Evolutionary conservation across 768 basidiomycete species (phyloP), one percentile per base, ranked within the genome.

Genomic region (Tephrocybe sp.): DNA sequence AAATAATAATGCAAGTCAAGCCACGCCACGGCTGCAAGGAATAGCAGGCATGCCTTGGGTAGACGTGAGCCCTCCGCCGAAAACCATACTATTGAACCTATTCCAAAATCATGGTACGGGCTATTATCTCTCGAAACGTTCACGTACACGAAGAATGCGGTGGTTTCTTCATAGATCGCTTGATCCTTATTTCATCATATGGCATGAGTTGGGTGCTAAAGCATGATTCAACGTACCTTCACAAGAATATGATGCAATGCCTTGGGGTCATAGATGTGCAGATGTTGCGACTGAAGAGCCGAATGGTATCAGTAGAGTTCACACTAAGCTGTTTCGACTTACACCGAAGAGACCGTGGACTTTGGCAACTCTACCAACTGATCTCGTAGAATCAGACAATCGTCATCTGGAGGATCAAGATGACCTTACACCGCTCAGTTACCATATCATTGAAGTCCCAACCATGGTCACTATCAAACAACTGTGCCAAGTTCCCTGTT

Each of bases 181-280:
- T 55, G 54, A 21, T 55, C 54, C 54, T 39, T 21, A 18, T 39
- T 39, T 6, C 20, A 14, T n/a, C 4, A 10, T 4, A 36, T 14
- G 15, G 15, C 34, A 12, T 10, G 9, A 14, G 4, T 12, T 7
- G 8, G 15, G 4, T 36, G 34, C 4, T 36, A n/a, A 36, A 4
- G 7, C 11, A 30, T 12, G 25, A 36, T 36, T 12, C 37, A 18
- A 21, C 73, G 12, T 5, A 60, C 61, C 53, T 70, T 75, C 34
- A 75, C 63, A n/a, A 71, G 49, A 21, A 74, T 66, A 37, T 72
- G 65, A 42, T 72, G 60, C 18, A 74, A 20, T 3, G 73, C 73
- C 20, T 63, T 65, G 7, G 71, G 73, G 38, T 74, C 73, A 3
- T 65, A 67, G 33, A 70, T 53, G 45, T 68, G 68, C 41, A 74